phyloP scores from a whole-genome alignment of 2,329 filamentous ascomycete species.

The Chaetomiaceae sp. region DNA sequence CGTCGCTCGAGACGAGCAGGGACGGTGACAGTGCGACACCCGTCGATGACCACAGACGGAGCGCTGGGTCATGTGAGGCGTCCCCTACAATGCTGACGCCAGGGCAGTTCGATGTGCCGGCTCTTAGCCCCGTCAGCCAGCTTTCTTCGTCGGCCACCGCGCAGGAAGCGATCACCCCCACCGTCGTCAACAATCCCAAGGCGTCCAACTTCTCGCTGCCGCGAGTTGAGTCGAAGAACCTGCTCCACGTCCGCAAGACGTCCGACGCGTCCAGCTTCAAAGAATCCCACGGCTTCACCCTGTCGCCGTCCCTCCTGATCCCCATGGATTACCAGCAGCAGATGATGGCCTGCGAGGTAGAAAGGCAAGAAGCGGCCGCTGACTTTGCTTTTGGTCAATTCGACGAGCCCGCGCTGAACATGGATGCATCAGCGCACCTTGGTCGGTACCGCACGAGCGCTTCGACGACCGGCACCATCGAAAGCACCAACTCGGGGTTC shows the following conservation, averaged over 20 bases:
- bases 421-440: conserved; percentile 32
- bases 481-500: conserved; percentile 44
- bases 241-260: conserved; percentile 36
- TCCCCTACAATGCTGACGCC: conserved; percentile 30
- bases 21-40: conserved; percentile 29
- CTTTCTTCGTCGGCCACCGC: conserved; percentile 36
- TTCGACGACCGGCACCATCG: conserved; percentile 49
- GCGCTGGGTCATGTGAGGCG: conserved; percentile 14
- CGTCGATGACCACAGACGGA: conserved; percentile 22
- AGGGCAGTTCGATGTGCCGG: conserved; percentile 39
- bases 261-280: conserved; percentile 52
- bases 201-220: conserved; percentile 51
- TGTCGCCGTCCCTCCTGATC: conserved; percentile 60
- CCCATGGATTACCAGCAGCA: conserved; percentile 55
- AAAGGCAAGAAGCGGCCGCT: conserved; percentile 30
- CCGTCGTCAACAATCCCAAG: conserved; percentile 31
- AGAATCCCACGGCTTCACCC: conserved; percentile 53
- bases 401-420: conserved; percentile 34
- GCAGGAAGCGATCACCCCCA: conserved; percentile 44
- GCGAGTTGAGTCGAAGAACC: conserved; percentile 33
- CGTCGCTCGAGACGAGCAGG: conserved; percentile 45
- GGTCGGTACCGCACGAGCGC: conserved; percentile 47
- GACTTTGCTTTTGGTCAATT: conserved; percentile 33
- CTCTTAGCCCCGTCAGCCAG: conserved; percentile 47
- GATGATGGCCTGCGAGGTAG: conserved; percentile 41